phyloP scores from a whole-genome alignment of 2,329 filamentous ascomycete genomes.

The Alternaria angustiovoidea region DNA sequence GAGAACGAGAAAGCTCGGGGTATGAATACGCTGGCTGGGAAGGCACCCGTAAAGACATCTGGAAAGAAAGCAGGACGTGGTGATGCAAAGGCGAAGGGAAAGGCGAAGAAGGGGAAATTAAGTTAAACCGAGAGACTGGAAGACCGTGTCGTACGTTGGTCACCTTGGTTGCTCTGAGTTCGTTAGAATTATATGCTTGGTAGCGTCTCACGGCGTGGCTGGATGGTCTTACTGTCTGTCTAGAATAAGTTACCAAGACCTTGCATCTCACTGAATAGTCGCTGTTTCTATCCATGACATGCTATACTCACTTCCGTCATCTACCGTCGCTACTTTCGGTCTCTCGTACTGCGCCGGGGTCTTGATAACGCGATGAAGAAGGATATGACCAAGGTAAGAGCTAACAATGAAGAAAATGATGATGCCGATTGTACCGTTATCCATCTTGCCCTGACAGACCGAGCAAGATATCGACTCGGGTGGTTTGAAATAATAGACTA shows the following conservation, averaged over 20 bases:
- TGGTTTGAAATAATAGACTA: background rate
- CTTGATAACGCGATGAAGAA: slow-evolving; percentile 24
- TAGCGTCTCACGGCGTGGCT: background rate
- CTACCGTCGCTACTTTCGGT: background rate
- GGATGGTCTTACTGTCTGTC: background rate
- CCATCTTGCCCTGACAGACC: background rate
- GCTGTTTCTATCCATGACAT: background rate
- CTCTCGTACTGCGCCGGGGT: slow-evolving; percentile 23
- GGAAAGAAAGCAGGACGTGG: background rate
- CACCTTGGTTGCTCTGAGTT: background rate
- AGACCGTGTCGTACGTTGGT: background rate
- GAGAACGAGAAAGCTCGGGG: background rate
- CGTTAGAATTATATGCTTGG: background rate
- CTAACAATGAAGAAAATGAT: slow-evolving; percentile 22
- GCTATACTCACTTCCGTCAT: background rate
- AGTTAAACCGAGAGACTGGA: background rate
- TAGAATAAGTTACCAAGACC: background rate
- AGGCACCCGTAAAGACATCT: background rate
- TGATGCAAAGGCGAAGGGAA: background rate
- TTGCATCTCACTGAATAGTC: background rate
- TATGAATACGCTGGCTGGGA: background rate
- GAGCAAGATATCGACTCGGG: fast-evolving
- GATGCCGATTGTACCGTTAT: slow-evolving; percentile 13
- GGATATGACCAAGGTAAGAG: slow-evolving; percentile 16
- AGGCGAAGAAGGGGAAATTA: background rate